Base-by-base conservation (phyloP, 1,284 basidiomycete genomes). In the Paramarasmius palmivorus region DNA sequence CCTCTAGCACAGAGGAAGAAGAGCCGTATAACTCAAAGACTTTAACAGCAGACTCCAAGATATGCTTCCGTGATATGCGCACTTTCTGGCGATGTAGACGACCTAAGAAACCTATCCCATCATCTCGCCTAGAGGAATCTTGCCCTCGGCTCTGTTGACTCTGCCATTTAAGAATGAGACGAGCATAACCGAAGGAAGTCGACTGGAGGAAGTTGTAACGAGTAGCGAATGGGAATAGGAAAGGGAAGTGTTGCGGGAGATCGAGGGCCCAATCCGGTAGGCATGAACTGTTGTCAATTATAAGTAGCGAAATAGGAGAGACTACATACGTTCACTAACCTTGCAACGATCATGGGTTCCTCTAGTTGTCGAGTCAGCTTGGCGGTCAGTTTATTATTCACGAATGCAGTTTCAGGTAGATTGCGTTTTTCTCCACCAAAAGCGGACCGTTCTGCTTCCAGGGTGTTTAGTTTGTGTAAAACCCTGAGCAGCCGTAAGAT, bases 331-430 rank as follows among this genome's bases (percentile, higher is more conserved):
- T 25, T 38, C 35, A 51, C 37, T 22, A 36, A 92, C 92, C 92
- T 96, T 1, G 96, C 97, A 37, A 99, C 92, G 59, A 99, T 96
- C 93, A 99, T 97, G 0, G 94, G 93, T 69, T 99, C 97, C 63
- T 99, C 96, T 35, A 99, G 72, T 68, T 99, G 97, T 37, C 97
- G 84, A n/a, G 94, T 95, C 35, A 99, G 81, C 71, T 99, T 99
- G 20, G 97, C 97, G 1, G 95, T 95, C 42, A 99, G 76, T 73
- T 99, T 98, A 76, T 98, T 98, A 71, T 99, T 99, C 61, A 99
- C 86, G 66, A 99, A 99, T 0, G 91, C 83, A 1, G 88, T 83
- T 57, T 95, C 92, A 9, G 85, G 72, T 26, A 88, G 74, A 54
- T 77, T 76, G 34, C 82, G 76, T 52, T 78, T 84, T 36, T 82